Conservation (phyloP, 1,284 basidiomycete species). For the Moesziomyces sp. region DNA sequence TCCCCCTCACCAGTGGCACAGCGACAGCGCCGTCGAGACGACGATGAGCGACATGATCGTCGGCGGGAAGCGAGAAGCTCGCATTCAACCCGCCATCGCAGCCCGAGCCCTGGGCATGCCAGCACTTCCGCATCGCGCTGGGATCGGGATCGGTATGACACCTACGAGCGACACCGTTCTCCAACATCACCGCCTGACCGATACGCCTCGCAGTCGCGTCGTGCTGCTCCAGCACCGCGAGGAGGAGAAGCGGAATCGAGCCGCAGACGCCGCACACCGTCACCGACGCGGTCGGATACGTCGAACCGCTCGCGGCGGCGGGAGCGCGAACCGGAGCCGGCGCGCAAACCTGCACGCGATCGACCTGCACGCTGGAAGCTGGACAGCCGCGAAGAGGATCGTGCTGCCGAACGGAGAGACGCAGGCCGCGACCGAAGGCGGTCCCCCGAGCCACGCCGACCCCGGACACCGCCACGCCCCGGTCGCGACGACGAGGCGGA, state of each 20-base stretch:
- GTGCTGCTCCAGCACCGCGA: not conserved
- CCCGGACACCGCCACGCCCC: slow-evolving; percentile 14
- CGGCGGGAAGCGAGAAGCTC: slow-evolving; percentile 6
- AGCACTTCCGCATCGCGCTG: slow-evolving; percentile 2
- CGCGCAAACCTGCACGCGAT: slow-evolving; percentile 7
- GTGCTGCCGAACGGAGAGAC: slow-evolving; percentile 7
- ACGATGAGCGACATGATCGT: slow-evolving; percentile 9
- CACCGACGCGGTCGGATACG: slow-evolving; percentile 25
- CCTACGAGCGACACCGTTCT: slow-evolving; percentile 21
- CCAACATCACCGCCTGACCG: slow-evolving; percentile 3
- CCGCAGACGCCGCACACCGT: slow-evolving; percentile 20
- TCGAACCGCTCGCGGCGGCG: slow-evolving; percentile 17
- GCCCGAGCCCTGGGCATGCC: slow-evolving; percentile 14
- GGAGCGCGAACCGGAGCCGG: slow-evolving; percentile 10
- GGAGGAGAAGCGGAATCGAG: slow-evolving; percentile 2
- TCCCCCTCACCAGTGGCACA: slow-evolving; percentile 16
- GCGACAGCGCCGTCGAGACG: slow-evolving; percentile 5
- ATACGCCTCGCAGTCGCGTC: slow-evolving; percentile 4
- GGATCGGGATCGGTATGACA: slow-evolving; percentile 11
- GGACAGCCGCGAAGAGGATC: slow-evolving; percentile 9
- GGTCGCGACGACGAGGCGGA: slow-evolving; percentile 16
- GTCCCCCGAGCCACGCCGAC: slow-evolving; percentile 13
- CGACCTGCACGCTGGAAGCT: slow-evolving; percentile 37
- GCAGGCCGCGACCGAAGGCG: slow-evolving; percentile 6
- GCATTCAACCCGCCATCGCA: slow-evolving; percentile 6